These are phyloP conservation scores for Cordyceps militaris DNA, from an alignment of 2,329 filamentous ascomycete genomes.

Conservation along the genomic window DNA sequence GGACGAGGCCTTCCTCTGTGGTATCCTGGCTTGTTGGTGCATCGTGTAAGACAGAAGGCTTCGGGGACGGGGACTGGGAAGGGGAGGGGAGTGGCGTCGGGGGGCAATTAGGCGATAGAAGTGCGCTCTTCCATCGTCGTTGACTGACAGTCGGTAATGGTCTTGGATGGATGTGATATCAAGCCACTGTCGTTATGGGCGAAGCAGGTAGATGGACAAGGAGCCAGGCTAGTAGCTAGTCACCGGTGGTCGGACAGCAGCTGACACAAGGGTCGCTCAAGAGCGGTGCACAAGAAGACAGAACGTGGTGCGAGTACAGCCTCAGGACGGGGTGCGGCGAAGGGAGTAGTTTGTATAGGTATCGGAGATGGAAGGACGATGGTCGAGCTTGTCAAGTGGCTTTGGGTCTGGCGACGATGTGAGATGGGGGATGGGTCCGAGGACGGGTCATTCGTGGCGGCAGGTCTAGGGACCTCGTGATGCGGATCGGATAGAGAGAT, in stretches of 20 bases:
- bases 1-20: conserved; percentile 60
- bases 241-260: conserved; percentile 9
- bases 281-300: neutral
- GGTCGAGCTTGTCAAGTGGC: conserved; percentile 10
- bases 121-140: conserved; percentile 10
- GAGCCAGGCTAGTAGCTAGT: neutral
- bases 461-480: conserved; percentile 11
- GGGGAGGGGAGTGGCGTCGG: neutral
- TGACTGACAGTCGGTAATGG: neutral
- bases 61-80: neutral
- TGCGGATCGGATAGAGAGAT: conserved; percentile 3
- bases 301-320: neutral
- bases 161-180: neutral
- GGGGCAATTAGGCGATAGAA: neutral
- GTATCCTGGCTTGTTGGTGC: conserved; percentile 82
- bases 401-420: neutral
- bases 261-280: conserved; percentile 11
- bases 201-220: neutral
- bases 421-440: conserved; percentile 11
- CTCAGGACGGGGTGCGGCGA: neutral
- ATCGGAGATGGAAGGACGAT: conserved; percentile 2
- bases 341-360: neutral
- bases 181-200: neutral
- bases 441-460: conserved; percentile 13
- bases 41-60: conserved; percentile 38